Evolutionary conservation across 148 eudicot species (phyloP).

Genomic region (Agrostemma githago): DNA sequence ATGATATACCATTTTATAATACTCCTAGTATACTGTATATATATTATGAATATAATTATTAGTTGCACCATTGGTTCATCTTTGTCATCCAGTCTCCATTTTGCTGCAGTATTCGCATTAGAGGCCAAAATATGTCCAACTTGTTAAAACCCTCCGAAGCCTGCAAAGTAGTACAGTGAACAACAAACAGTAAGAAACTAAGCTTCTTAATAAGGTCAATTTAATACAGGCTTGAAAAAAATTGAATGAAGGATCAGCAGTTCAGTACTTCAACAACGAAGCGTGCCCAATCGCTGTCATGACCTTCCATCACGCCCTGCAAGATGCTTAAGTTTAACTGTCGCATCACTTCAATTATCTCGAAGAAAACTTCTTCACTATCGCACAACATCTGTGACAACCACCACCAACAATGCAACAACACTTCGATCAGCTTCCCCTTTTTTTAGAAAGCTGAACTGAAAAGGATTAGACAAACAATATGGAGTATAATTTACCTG

Average conservation of each 20-base stretch:
- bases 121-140: constrained; percentile 79
- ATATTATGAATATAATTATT: neutral
- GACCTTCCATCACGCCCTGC: constrained; percentile 58
- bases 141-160: constrained; percentile 57
- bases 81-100: constrained; percentile 27
- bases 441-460: too few species aligned
- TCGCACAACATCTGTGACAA: constrained; percentile 64
- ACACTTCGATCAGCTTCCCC: too few species aligned
- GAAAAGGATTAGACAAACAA: neutral
- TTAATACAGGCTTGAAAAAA: too few species aligned
- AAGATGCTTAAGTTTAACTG: constrained; percentile 57
- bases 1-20: too few species aligned
- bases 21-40: too few species aligned
- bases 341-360: constrained; percentile 67
- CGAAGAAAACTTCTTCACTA: constrained; percentile 59
- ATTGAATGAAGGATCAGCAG: too few species aligned
- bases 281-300: constrained; percentile 48
- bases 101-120: constrained; percentile 62
- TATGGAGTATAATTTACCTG: constrained; percentile 52
- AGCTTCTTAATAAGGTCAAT: too few species aligned
- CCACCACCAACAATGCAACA: neutral
- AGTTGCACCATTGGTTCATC: constrained; percentile 19
- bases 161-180: constrained; percentile 24
- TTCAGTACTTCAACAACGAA: constrained; percentile 62
- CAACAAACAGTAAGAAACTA: too few species aligned